phyloP scores from a whole-genome alignment of 495 filamentous ascomycete species.

The Annulohypoxylon stygium region DNA sequence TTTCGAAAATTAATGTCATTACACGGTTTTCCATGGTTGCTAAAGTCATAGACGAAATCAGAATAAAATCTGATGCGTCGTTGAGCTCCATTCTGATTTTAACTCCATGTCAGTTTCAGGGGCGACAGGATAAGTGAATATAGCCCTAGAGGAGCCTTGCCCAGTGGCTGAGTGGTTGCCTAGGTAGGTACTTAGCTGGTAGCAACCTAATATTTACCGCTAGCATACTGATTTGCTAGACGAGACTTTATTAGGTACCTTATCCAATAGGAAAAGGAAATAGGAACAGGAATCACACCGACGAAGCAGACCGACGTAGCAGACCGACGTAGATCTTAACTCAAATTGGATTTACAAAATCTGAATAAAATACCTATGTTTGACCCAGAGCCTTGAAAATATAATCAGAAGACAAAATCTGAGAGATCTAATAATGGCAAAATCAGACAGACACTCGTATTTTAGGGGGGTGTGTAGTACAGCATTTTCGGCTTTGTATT shows the following conservation, averaged over 20 bases:
- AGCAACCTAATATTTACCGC: background rate
- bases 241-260: background rate
- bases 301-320: background rate
- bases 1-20: background rate
- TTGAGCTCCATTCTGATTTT: background rate
- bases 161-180: too few relatives aligned
- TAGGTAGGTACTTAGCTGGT: background rate
- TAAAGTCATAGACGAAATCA: background rate
- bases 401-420: conserved; percentile 5
- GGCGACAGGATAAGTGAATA: conserved; percentile 10
- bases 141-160: background rate
- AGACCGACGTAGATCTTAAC: background rate
- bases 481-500: too few relatives aligned
- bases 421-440: background rate
- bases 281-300: background rate
- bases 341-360: background rate
- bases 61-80: background rate
- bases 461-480: background rate
- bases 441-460: background rate
- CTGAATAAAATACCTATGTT: background rate
- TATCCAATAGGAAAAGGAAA: background rate
- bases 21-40: background rate
- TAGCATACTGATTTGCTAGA: background rate
- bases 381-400: background rate
- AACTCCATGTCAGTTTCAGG: background rate